Conservation (phyloP, 495 filamentous ascomycete species). For the Aspergillus cristatus region DNA sequence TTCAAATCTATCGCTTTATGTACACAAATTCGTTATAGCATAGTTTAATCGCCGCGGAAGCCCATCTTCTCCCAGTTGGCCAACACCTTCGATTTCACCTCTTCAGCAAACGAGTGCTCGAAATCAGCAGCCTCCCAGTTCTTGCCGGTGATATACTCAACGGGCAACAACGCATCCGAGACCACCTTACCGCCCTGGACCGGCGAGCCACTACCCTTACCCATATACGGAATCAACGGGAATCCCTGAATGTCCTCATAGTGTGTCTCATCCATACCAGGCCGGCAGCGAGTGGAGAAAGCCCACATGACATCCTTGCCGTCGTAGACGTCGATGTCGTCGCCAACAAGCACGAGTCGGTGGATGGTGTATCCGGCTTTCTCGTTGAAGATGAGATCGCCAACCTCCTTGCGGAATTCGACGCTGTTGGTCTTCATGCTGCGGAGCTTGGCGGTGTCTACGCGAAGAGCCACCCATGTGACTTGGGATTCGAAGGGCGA, state of each 20-base stretch:
- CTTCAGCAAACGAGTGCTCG: constrained; percentile 23
- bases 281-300: constrained; percentile 30
- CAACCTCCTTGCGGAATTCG: constrained; percentile 21
- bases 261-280: constrained; percentile 25
- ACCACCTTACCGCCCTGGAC: constrained; percentile 30
- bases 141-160: constrained; percentile 23
- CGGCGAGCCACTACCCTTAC: constrained; percentile 18
- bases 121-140: constrained; percentile 28
- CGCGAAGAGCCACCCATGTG: constrained; percentile 29
- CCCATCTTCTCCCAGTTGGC: constrained; percentile 25
- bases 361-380: constrained; percentile 32
- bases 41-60: constrained; percentile 5
- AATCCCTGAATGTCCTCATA: constrained; percentile 32
- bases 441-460: constrained; percentile 24
- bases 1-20: too few species aligned
- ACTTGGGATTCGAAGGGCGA: constrained; percentile 32
- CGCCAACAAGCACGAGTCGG: constrained; percentile 27
- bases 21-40: too few species aligned
- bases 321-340: constrained; percentile 31
- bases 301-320: constrained; percentile 35
- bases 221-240: constrained; percentile 32
- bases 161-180: constrained; percentile 27
- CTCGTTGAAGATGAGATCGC: constrained; percentile 25
- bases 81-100: constrained; percentile 24
- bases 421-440: constrained; percentile 20